These are phyloP conservation scores for Narthecium ossifragum DNA, from an alignment of 106 monocot species.

Conservation along the genomic window DNA sequence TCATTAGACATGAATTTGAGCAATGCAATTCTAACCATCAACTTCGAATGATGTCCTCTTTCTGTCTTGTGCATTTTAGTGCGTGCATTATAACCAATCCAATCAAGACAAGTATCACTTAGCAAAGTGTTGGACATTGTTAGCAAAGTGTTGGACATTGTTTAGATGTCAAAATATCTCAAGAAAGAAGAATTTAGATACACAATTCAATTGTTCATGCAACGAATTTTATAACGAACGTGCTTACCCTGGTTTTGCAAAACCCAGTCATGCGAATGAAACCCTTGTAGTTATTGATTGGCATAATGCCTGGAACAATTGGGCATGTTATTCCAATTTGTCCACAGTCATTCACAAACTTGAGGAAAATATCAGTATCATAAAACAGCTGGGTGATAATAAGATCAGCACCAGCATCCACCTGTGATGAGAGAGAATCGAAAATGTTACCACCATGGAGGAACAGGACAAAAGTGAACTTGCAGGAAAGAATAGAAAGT, in stretches of 20 bases:
- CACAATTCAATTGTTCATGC: too few relatives aligned
- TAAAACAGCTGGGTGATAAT: slow-evolving; percentile 88
- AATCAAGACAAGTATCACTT: too few relatives aligned
- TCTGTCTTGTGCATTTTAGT: too few relatives aligned
- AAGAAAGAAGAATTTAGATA: too few relatives aligned
- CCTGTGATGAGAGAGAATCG: slow-evolving; percentile 24
- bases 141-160: too few relatives aligned
- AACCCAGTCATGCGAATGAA: slow-evolving; percentile 83
- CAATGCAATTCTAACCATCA: too few relatives aligned
- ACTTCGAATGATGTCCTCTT: too few relatives aligned
- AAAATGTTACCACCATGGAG: background rate
- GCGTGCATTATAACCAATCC: too few relatives aligned
- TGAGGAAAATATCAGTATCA: slow-evolving; percentile 80
- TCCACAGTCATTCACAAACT: slow-evolving; percentile 90
- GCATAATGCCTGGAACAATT: slow-evolving; percentile 93
- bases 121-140: too few relatives aligned
- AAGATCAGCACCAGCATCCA: slow-evolving; percentile 95
- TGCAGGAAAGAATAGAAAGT: too few relatives aligned
- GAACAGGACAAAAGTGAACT: background rate
- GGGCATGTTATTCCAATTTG: slow-evolving; percentile 92
- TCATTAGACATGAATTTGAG: too few relatives aligned
- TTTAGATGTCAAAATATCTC: too few relatives aligned
- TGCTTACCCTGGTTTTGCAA: slow-evolving; percentile 81
- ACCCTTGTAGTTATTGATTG: slow-evolving; percentile 87
- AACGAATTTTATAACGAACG: background rate